Evolutionary conservation across 352 stramenopile genomes (phyloP).

Genomic region (Globisporangium echinulatum): DNA sequence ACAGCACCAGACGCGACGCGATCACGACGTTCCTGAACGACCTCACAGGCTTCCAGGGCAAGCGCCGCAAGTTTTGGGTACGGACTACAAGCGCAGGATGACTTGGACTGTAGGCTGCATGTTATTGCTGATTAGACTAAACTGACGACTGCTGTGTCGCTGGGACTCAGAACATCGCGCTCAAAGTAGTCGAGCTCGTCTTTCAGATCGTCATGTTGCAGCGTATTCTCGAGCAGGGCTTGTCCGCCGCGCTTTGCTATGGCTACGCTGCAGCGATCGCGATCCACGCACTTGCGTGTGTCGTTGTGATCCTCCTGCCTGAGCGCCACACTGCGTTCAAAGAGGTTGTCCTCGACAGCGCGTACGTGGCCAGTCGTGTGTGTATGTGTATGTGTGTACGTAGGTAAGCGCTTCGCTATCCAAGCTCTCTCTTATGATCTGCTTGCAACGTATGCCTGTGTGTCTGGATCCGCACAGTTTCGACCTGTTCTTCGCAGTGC

Average conservation of each 20-base stretch:
- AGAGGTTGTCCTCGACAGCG: conserved; percentile 27
- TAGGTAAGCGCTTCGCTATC: too few relatives aligned
- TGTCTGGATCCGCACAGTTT: conserved; percentile 18
- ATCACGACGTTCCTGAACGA: conserved; percentile 17
- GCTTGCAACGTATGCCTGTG: not conserved
- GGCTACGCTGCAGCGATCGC: conserved; percentile 21
- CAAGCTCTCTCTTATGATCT: too few relatives aligned
- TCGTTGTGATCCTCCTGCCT: conserved; percentile 14
- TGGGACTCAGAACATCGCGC: conserved; percentile 22
- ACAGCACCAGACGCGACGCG: not conserved
- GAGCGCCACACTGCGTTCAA: conserved; percentile 19
- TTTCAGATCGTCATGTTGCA: conserved; percentile 21
- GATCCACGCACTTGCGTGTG: conserved; percentile 21
- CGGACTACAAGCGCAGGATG: not conserved
- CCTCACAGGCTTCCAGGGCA: conserved; percentile 21
- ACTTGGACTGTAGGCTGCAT: too few relatives aligned
- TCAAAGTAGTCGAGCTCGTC: conserved; percentile 26
- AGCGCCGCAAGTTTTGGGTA: conserved; percentile 42
- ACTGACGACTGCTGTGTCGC: too few relatives aligned
- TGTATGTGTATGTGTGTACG: too few relatives aligned
- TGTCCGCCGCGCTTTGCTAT: conserved; percentile 21
- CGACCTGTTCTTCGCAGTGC: conserved; percentile 28
- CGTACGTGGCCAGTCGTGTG: conserved; percentile 15
- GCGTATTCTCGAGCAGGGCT: conserved; percentile 24
- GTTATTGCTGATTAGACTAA: too few relatives aligned